Evolutionary conservation across 2,329 filamentous ascomycete genomes (phyloP).

Genomic region (Torrubiella hemipterigena): DNA sequence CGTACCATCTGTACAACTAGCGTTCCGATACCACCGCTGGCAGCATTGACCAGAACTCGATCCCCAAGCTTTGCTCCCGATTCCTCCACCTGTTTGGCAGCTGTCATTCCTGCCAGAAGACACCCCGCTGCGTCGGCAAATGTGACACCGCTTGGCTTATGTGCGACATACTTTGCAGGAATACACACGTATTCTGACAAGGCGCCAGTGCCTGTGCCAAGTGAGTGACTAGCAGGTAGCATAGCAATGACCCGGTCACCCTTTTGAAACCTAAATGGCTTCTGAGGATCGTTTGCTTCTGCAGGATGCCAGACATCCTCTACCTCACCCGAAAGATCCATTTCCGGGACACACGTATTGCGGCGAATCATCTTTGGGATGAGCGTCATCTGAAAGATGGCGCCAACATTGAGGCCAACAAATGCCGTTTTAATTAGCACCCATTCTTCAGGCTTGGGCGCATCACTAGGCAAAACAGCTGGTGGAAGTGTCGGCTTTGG

Average conservation of each 20-base stretch:
- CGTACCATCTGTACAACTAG: slow-evolving; percentile 31
- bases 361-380: slow-evolving; percentile 24
- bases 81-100: slow-evolving; percentile 23
- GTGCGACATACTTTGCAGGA: slow-evolving; percentile 18
- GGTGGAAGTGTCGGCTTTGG: slow-evolving; percentile 15
- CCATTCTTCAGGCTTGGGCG: slow-evolving; percentile 18
- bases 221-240: slow-evolving; percentile 19
- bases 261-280: slow-evolving; percentile 11
- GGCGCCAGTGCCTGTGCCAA: slow-evolving; percentile 23
- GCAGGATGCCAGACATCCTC: slow-evolving; percentile 19
- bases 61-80: slow-evolving; percentile 24
- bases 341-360: slow-evolving; percentile 24
- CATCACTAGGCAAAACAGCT: slow-evolving; percentile 13
- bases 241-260: slow-evolving; percentile 26
- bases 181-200: slow-evolving; percentile 26
- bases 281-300: slow-evolving; percentile 4
- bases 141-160: slow-evolving; percentile 16
- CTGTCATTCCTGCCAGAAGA: slow-evolving; percentile 25
- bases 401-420: slow-evolving; percentile 32
- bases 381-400: slow-evolving; percentile 27
- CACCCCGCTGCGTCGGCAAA: slow-evolving; percentile 24
- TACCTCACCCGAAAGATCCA: slow-evolving; percentile 30
- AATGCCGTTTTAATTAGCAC: slow-evolving; percentile 28
- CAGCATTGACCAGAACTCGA: slow-evolving; percentile 35
- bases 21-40: slow-evolving; percentile 37